Evolutionary conservation across 257 asterid species (phyloP).

Genomic region (Nicotiana tabacum): DNA sequence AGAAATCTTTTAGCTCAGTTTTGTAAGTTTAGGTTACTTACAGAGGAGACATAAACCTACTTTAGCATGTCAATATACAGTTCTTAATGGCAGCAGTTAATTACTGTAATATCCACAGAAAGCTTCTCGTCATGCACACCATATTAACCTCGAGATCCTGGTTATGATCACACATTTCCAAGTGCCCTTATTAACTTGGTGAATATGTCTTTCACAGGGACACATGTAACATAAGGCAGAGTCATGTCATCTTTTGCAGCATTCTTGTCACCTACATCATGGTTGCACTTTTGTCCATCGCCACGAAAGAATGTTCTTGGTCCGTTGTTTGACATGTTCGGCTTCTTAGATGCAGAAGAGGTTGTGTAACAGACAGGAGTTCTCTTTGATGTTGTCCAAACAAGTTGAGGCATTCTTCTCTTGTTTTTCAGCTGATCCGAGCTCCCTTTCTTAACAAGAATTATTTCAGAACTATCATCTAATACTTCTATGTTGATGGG

Average conservation of each 20-base stretch:
- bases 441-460: slow-evolving; percentile 6
- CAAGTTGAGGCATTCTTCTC: slow-evolving; percentile 23
- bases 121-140: background rate
- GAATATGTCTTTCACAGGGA: slow-evolving; percentile 48
- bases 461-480: slow-evolving; percentile 16
- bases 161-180: slow-evolving; percentile 12
- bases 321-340: background rate
- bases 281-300: background rate
- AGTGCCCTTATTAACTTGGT: slow-evolving; percentile 36
- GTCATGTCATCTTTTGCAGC: background rate
- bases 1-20: background rate
- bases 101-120: background rate
- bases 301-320: background rate
- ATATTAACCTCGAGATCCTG: background rate
- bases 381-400: slow-evolving; percentile 57
- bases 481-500: slow-evolving; percentile 44
- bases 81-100: background rate
- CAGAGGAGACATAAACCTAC: background rate
- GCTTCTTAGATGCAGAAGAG: slow-evolving; percentile 17
- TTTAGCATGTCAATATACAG: background rate
- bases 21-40: background rate
- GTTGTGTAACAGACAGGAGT: slow-evolving; percentile 49
- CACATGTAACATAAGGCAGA: slow-evolving; percentile 24
- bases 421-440: background rate
- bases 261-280: slow-evolving; percentile 1